A percentile compares a stretch with the other conserved stretches of the same genome.
Evolutionary conservation across 1,284 basidiomycete species (phyloP).

Genomic region (Sporisorium iseilematis-ciliati): DNA sequence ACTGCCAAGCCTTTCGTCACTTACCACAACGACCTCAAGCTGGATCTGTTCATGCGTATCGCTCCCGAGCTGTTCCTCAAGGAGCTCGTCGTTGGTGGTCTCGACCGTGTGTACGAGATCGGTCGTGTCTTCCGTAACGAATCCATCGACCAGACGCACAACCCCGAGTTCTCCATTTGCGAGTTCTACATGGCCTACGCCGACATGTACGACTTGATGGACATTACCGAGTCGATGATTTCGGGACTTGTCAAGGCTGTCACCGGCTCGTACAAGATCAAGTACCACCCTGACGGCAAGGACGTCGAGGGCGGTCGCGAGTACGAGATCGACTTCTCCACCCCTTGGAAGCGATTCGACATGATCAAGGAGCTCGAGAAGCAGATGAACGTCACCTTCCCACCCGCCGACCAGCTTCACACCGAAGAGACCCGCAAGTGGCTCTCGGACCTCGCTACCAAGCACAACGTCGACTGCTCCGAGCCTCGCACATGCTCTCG

Average conservation of each 20-base stretch:
- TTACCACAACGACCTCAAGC: conserved; percentile 97
- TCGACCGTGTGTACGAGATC: conserved; percentile 98
- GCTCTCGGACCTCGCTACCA: conserved; percentile 81
- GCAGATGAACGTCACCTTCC: conserved; percentile 92
- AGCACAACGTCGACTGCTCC: conserved; percentile 95
- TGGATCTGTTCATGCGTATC: conserved; percentile 97
- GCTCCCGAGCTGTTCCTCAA: conserved; percentile 99
- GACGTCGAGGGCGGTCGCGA: conserved; percentile 75
- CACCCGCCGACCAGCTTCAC: conserved; percentile 89
- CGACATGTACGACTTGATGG: conserved; percentile 99
- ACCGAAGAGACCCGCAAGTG: conserved; percentile 90
- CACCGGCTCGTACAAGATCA: conserved; percentile 85
- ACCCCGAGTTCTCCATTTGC: conserved; percentile 81
- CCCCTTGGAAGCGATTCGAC: conserved; percentile 99
- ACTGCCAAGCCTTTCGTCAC: conserved; percentile 99
- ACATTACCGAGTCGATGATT: conserved; percentile 91
- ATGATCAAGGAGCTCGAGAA: conserved; percentile 96
- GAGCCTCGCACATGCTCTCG: conserved; percentile 96
- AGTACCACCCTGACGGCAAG: conserved; percentile 93
- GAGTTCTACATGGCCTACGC: conserved; percentile 99
- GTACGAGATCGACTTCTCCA: conserved; percentile 87
- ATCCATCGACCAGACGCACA: conserved; percentile 90
- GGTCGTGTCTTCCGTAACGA: conserved; percentile 99
- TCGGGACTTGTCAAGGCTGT: conserved; percentile 92
- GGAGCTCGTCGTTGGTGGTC: conserved; percentile 94